Evolutionary conservation across 75 land plant species (phyloP), one percentile per base, ranked within the genome.

Genomic region (Isoetes taiwanensis): DNA sequence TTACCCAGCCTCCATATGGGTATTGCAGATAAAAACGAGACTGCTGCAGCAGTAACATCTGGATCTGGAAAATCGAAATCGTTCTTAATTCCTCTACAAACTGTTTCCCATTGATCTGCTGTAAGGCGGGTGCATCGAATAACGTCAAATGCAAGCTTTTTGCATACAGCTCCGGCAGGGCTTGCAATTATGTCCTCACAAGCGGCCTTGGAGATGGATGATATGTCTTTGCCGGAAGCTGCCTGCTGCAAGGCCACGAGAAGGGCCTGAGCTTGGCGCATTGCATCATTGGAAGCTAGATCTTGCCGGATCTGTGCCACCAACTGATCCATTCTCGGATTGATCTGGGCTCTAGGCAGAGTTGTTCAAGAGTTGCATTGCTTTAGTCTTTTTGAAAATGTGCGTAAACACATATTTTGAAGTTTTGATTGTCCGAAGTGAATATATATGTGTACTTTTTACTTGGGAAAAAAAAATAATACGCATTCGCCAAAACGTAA

Each of bases 61-160:
- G 99, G 83, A 41, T 94, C 99, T 29, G 99, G 99, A 63, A 94
- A 94, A 42, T 80, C 79, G 69, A 94, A 78, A 64, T 94, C 98
- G 52, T 76, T 64, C 43, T 79, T 79, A 56, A 94, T 63, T 34
- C 82, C 86, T 19, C 76, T 48, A 67, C 77, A 80, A 53, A 84
- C 84, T 11, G 70, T 78, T 56, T 84, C 90, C 96, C 99, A 94
- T 46, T 89, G 96, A 26, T 89, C 86, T 11, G 81, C 57, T 12
- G 96, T 81, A 28, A 94, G 64, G 33, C 90, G 90, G 28, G 93
- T 76, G 66, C 76, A 76, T 32, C 99, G 81, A 58, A 94, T 64
- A 30, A 94, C 78, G 48, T 89, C 99, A 75, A 94, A 89, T 0
- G 99, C 96, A 54, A 94, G 99, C 63, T 89, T 88, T 76, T 94